A percentile compares a stretch with the other conserved stretches of the same genome.
Conservation (phyloP, 306 rosid species). For the Vigna mungo region DNA sequence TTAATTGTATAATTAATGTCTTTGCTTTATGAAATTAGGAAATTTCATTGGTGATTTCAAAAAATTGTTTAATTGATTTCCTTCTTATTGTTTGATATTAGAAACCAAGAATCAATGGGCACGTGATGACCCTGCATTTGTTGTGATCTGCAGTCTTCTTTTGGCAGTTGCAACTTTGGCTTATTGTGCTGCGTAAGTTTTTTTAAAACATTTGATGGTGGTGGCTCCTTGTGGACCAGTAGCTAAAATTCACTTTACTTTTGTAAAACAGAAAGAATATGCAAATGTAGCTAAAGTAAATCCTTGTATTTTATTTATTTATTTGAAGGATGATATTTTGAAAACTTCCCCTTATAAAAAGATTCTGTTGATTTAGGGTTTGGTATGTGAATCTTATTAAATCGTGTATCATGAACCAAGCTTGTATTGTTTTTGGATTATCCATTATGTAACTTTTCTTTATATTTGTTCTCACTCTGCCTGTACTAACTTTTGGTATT, state of each 20-base stretch:
- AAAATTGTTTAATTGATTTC: constrained; percentile 27
- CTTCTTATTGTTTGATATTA: constrained; percentile 55
- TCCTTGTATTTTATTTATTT: constrained; percentile 38
- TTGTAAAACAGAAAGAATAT: constrained; percentile 29
- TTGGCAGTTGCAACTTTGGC: constrained; percentile 86
- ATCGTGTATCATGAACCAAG: constrained; percentile 30
- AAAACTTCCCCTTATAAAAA: neutral
- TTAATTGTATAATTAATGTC: constrained; percentile 12
- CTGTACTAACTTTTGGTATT: constrained; percentile 34
- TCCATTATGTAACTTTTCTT: constrained; percentile 16
- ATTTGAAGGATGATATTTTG: constrained; percentile 4
- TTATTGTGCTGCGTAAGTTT: constrained; percentile 97
- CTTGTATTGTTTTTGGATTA: constrained; percentile 11
- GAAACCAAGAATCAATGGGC: constrained; percentile 99
- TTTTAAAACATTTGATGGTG: constrained; percentile 40
- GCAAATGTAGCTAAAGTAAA: constrained; percentile 17
- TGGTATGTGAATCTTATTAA: constrained; percentile 21
- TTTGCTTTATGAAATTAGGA: constrained; percentile 31
- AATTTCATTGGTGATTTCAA: constrained; percentile 31
- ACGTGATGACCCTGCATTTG: constrained; percentile 99
- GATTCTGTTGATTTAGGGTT: constrained; percentile 12
- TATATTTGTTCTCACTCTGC: constrained; percentile 19
- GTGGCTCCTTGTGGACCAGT: constrained; percentile 34
- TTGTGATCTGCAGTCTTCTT: constrained; percentile 99
- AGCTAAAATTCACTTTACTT: constrained; percentile 35